These are phyloP conservation scores for Grosmannia serpens DNA, from an alignment of 2,329 filamentous ascomycete genomes.

Conservation along the genomic window DNA sequence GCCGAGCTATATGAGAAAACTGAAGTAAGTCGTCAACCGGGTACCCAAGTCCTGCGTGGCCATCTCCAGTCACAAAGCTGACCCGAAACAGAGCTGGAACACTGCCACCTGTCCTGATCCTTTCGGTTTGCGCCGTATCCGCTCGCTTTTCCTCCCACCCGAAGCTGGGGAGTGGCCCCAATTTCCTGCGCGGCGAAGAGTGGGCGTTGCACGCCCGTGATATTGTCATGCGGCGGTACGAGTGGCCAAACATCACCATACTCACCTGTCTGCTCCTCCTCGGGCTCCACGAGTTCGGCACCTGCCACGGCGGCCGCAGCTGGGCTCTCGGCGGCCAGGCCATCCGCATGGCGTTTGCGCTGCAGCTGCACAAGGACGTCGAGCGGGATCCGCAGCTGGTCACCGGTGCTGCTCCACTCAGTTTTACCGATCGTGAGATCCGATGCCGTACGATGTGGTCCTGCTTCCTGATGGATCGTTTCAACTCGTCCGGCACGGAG, in stretches of 20 bases:
- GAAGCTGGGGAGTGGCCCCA: constrained; percentile 53
- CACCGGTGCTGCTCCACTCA: constrained; percentile 55
- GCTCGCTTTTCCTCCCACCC: constrained; percentile 89
- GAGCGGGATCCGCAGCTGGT: constrained; percentile 65
- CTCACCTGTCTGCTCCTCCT: constrained; percentile 81
- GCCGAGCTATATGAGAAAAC: constrained; percentile 87
- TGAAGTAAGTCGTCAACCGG: constrained; percentile 43
- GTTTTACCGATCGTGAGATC: constrained; percentile 88
- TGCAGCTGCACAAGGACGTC: constrained; percentile 86
- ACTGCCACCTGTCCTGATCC: constrained; percentile 76
- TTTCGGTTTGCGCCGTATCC: constrained; percentile 94
- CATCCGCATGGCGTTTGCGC: constrained; percentile 90
- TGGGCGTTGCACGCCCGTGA: constrained; percentile 84
- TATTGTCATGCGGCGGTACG: constrained; percentile 78
- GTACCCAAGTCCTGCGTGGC: background rate
- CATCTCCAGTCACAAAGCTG: constrained; percentile 1
- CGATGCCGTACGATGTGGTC: constrained; percentile 94
- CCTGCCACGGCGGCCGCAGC: constrained; percentile 87
- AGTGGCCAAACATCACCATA: constrained; percentile 93
- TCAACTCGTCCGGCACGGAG: constrained; percentile 92
- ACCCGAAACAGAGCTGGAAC: constrained; percentile 48
- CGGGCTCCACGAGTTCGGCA: constrained; percentile 90
- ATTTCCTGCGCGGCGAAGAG: constrained; percentile 78
- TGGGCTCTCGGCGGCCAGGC: constrained; percentile 95
- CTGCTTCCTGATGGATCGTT: constrained; percentile 93